phyloP scores from a whole-genome alignment of 441 rosid species.

The Geranium incanum region DNA sequence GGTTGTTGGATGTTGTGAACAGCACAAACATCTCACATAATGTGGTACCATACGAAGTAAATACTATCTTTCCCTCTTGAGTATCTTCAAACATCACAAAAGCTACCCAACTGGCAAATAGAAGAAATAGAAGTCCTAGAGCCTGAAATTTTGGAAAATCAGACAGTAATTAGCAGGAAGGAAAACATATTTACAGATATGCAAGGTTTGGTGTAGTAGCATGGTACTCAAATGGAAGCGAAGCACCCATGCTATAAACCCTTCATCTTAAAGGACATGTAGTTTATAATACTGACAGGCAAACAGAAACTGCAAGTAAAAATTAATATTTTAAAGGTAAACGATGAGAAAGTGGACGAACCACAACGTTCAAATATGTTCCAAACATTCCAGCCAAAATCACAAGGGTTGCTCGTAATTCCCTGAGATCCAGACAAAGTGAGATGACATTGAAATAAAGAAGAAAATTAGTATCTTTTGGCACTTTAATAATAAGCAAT shows the following conservation, averaged over 20 bases:
- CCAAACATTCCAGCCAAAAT: conserved; percentile 86
- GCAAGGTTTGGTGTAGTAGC: neutral
- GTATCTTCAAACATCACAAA: conserved; percentile 97
- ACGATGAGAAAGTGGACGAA: conserved; percentile 35
- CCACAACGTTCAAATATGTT: conserved; percentile 82
- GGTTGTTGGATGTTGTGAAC: conserved; percentile 96
- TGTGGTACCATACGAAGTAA: conserved; percentile 71
- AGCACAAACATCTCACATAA: conserved; percentile 83
- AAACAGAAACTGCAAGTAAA: conserved; percentile 11
- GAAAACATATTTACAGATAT: neutral
- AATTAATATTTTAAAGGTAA: conserved; percentile 13
- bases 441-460: conserved; percentile 6
- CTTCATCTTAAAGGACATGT: neutral
- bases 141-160: conserved; percentile 54
- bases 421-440: conserved; percentile 39
- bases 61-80: conserved; percentile 54
- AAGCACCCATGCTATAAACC: neutral
- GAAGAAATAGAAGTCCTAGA: conserved; percentile 74
- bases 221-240: conserved; percentile 11
- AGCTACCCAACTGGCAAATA: conserved; percentile 89
- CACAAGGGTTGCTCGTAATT: conserved; percentile 52
- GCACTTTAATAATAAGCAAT: neutral
- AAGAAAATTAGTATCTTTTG: conserved; percentile 14
- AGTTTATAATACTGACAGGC: neutral
- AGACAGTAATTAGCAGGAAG: conserved; percentile 18